phyloP scores from a whole-genome alignment of 176 grass and related monocot genomes.

The Zea mays region DNA sequence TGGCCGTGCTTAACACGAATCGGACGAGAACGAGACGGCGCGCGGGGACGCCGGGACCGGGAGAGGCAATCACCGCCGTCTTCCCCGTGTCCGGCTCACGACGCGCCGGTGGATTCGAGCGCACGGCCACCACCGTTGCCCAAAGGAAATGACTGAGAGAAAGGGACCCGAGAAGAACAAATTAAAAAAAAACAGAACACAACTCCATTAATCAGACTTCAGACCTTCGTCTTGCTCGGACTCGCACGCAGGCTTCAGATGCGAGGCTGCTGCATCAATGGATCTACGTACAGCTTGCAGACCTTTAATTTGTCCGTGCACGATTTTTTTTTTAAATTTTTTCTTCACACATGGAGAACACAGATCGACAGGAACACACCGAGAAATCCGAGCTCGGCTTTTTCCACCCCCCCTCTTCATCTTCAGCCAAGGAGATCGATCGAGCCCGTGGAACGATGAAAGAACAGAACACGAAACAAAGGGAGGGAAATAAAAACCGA shows the following conservation, averaged over 20 bases:
- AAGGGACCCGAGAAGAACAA: too few species aligned
- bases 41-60: neutral
- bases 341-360: neutral
- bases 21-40: neutral
- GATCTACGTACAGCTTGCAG: neutral
- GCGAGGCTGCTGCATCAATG: neutral
- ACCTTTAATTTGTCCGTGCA: conserved; percentile 19
- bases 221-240: conserved; percentile 32
- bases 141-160: neutral
- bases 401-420: neutral
- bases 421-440: neutral
- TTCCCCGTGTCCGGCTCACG: neutral
- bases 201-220: neutral
- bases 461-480: conserved; percentile 15
- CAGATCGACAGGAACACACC: neutral
- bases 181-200: neutral
- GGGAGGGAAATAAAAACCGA: neutral
- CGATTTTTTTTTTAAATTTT: too few species aligned
- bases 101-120: conserved; percentile 11
- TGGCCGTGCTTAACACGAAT: neutral
- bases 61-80: neutral
- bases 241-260: neutral
- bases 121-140: conserved; percentile 2
- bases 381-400: conserved; percentile 27
- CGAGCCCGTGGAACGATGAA: neutral